A percentile compares a stretch with the other conserved stretches of the same genome.
These are phyloP conservation scores for Carex cristatella DNA, from an alignment of 176 grass and related monocot genomes.

Conservation along the genomic window DNA sequence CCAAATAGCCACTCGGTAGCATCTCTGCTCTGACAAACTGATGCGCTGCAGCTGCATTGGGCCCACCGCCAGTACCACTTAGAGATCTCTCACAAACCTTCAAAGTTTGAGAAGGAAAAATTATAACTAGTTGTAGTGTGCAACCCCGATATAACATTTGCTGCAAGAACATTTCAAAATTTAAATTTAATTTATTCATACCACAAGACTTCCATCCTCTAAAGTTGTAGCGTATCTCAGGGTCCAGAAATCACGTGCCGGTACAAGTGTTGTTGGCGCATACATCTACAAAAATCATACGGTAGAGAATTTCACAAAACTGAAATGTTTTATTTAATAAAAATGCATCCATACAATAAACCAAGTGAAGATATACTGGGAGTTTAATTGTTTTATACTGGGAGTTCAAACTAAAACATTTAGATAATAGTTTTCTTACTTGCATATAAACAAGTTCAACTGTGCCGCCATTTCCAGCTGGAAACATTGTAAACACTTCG, in stretches of 20 bases:
- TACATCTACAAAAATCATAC: slow-evolving; percentile 53
- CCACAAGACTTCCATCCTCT: slow-evolving; percentile 90
- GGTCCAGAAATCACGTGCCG: slow-evolving; percentile 95
- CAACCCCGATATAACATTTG: neutral
- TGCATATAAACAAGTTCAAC: slow-evolving; percentile 96
- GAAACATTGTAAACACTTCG: slow-evolving; percentile 78
- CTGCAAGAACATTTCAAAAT: neutral
- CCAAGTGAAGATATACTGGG: neutral
- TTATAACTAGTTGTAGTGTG: neutral
- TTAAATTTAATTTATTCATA: slow-evolving; percentile 28
- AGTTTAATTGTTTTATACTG: neutral
- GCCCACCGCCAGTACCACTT: slow-evolving; percentile 74
- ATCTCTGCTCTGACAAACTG: slow-evolving; percentile 99
- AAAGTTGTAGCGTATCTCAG: slow-evolving; percentile 79
- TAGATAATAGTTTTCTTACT: slow-evolving; percentile 32
- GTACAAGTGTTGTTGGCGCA: slow-evolving; percentile 93
- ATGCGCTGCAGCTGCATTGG: slow-evolving; percentile 48
- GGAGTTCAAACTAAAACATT: neutral
- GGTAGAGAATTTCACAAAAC: slow-evolving; percentile 5
- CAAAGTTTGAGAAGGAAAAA: slow-evolving; percentile 10
- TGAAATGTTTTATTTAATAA: neutral
- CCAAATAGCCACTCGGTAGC: slow-evolving; percentile 91
- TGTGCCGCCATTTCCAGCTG: slow-evolving; percentile 87
- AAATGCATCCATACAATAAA: neutral
- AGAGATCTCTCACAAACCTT: slow-evolving; percentile 97